Evolutionary conservation across 257 asterid species (phyloP), one percentile per base, ranked within the genome.

Genomic region (Striga asiatica): DNA sequence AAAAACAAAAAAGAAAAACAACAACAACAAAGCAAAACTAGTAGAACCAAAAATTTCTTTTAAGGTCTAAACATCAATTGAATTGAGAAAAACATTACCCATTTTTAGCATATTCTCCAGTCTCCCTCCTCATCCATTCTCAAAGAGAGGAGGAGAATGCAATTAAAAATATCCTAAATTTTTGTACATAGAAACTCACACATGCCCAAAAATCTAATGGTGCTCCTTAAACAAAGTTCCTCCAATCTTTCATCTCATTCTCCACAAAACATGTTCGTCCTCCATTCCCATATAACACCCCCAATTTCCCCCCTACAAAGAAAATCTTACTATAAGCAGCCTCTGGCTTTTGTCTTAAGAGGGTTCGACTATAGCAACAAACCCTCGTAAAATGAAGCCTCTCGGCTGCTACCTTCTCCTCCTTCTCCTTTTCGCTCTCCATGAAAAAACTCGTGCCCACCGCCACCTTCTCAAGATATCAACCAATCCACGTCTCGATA

Each of bases 291-390:
- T 71, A 80, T 66, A 76, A 73, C 65, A 41, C 52, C 67, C 58
- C 49, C 28, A 29, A 43, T 17, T 18, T 25, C n/a, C 51, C 12
- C 12, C 6, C 2, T 46, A 31, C 16, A 31, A 25, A 18, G 29
- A 39, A 23, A 2, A 35, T 50, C 62, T 39, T 14, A 19, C 62
- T 43, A 67, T 64, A 73, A 76, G 82, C 88, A 65, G 75, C 91
- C 91, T 72, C 73, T 78, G 87, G 87, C 64, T 22, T 75, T 69
- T 83, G 74, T 71, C 25, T 12, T 4, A 5, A 72, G 74, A 82
- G 81, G 76, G 78, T 66, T 45, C 34, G 31, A n/a, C n/a, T 46
- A 55, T 79, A 82, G 64, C 69, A 37, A 67, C 67, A 51, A 67
- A 56, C 75, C 77, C 75, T 69, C 76, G 39, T 10, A 80, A 39